These are phyloP conservation scores for Serendipita sp. DNA, from an alignment of 768 basidiomycete species.

Conservation along the genomic window DNA sequence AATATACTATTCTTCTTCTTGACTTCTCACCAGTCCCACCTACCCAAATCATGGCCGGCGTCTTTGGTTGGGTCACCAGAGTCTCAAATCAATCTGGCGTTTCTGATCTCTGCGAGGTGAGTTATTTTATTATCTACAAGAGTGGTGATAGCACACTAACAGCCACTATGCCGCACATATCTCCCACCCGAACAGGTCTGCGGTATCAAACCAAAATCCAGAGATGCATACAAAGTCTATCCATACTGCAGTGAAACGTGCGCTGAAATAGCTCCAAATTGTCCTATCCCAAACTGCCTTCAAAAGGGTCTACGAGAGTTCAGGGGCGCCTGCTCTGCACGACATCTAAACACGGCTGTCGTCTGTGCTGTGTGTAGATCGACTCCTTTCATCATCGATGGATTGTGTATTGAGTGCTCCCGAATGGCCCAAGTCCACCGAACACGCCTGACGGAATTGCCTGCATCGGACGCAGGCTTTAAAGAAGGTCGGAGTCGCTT, in stretches of 20 bases:
- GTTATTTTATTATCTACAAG: too few species aligned
- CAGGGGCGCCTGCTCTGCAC: neutral
- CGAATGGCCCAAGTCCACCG: neutral
- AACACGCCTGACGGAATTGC: neutral
- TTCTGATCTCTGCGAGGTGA: too few species aligned
- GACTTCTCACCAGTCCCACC: too few species aligned
- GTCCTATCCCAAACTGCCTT: neutral
- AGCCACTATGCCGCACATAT: too few species aligned
- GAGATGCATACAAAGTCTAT: slow-evolving; percentile 20
- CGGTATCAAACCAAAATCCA: slow-evolving; percentile 42
- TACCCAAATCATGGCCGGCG: too few species aligned
- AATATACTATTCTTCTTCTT: too few species aligned
- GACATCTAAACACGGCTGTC: neutral
- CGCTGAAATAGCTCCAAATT: slow-evolving; percentile 29
- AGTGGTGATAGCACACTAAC: too few species aligned
- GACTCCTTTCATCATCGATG: neutral
- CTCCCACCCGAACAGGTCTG: slow-evolving; percentile 21
- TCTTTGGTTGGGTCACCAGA: too few species aligned
- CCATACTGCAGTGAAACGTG: slow-evolving; percentile 53
- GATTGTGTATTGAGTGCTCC: neutral
- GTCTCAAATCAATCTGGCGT: too few species aligned
- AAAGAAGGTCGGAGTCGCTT: neutral
- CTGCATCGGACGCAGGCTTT: neutral
- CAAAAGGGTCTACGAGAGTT: neutral
- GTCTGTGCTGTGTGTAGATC: neutral